A percentile compares a stretch with the other conserved stretches of the same genome.
Conservation (phyloP, 768 basidiomycete genomes). For the Boletus edulis region DNA sequence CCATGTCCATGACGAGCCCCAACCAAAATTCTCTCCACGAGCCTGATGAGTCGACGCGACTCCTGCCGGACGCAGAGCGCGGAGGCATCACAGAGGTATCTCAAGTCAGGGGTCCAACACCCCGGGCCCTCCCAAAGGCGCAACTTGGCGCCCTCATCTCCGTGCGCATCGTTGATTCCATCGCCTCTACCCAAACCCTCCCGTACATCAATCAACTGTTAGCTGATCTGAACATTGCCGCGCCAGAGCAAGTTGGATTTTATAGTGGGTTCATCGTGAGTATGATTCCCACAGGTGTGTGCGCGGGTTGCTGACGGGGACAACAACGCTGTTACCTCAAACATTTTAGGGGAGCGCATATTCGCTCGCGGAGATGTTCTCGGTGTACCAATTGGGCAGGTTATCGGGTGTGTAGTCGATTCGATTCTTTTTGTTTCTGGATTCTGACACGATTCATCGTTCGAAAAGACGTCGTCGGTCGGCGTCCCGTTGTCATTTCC, state of each 20-base stretch:
- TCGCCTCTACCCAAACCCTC: constrained; percentile 4
- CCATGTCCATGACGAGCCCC: not conserved
- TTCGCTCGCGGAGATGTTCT: constrained; percentile 1
- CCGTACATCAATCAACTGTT: constrained; percentile 10
- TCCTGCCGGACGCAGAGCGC: not conserved
- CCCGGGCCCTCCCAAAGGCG: constrained; percentile 1
- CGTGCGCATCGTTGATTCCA: not conserved
- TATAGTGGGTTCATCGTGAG: constrained; percentile 7
- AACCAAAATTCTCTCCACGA: not conserved
- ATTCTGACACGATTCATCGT: not conserved
- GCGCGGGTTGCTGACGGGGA: no score
- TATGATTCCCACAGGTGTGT: not conserved
- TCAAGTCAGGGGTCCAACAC: not conserved
- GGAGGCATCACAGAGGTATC: not conserved
- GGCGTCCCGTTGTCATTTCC: constrained; percentile 58
- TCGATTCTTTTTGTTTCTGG: not conserved
- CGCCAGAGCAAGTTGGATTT: constrained; percentile 7
- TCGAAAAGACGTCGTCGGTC: constrained; percentile 50
- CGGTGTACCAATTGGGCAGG: constrained; percentile 9
- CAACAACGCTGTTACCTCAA: no score
- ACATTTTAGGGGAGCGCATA: constrained; percentile 1
- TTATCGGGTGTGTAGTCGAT: not conserved
- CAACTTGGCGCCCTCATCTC: not conserved
- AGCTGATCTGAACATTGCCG: not conserved
- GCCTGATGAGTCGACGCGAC: not conserved